Evolutionary conservation across 192 early-diverging fungal species (phyloP).

Genomic region (Chytriomyces hyalinus): DNA sequence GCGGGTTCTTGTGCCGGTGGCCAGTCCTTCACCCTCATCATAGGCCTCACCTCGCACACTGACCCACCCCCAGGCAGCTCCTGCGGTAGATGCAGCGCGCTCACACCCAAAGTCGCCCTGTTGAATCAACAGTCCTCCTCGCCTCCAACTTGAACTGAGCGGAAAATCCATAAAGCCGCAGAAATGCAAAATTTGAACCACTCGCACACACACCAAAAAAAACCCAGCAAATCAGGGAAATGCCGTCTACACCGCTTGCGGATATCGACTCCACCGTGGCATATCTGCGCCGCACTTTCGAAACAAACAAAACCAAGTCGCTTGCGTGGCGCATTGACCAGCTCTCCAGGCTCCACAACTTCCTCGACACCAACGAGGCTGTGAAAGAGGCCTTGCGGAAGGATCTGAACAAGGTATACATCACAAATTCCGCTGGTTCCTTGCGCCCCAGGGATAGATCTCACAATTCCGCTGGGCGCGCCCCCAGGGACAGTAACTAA

Average conservation of each 20-base stretch:
- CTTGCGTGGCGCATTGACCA: slow-evolving; percentile 46
- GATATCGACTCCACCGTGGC: slow-evolving; percentile 41
- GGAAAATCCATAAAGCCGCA: too few species aligned
- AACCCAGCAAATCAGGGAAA: not conserved
- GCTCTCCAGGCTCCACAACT: slow-evolving; percentile 37
- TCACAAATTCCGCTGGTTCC: not conserved
- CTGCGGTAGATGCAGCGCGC: too few species aligned
- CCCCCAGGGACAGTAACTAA: not conserved
- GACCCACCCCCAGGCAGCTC: too few species aligned
- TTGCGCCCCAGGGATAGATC: not conserved
- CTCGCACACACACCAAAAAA: too few species aligned
- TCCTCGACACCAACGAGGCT: not conserved
- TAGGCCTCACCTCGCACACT: too few species aligned
- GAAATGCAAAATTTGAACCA: too few species aligned
- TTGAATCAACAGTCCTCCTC: too few species aligned
- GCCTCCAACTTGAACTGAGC: too few species aligned
- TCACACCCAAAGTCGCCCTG: too few species aligned
- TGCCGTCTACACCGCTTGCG: not conserved
- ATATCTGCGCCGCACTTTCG: slow-evolving; percentile 36
- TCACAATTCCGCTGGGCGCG: not conserved
- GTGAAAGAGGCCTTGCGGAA: not conserved
- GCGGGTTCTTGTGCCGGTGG: too few species aligned
- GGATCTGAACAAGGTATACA: slow-evolving; percentile 6
- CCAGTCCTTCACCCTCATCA: too few species aligned
- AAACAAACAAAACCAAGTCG: slow-evolving; percentile 38